Base-by-base conservation (phyloP, 176 grass and related monocot genomes). In the Neostapfia colusana region DNA sequence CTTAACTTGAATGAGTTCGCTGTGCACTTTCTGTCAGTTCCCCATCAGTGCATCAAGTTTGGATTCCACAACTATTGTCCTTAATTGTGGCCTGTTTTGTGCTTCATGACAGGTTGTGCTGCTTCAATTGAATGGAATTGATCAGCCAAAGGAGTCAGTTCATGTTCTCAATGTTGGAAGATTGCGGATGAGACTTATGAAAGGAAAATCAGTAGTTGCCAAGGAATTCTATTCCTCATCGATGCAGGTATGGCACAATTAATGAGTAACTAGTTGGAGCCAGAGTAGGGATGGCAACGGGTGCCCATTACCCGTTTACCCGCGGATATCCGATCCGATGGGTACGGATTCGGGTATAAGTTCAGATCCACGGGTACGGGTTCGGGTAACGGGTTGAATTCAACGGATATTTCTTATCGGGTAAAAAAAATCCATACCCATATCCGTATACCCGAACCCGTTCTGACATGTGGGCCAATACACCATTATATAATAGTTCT, bases 161-260 rank as follows among this genome's bases (percentile, higher is more conserved):
- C 84, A 96, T 74, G 84, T 89, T 46, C 82, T 96, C 63, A 77
- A 90, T 80, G 70, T 96, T 4, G 93, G 93, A 45, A 96, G 70
- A 67, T 60, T 96, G 57, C 83, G 89, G 60, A 90, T 96, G 69
- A 90, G 88, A 49, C 93, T 96, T 80, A 76, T 43, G 48, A 90
- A 86, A 88, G 93, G 87, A 13, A 96, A 90, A 45, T 49, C 79
- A 3, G 85, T 92, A 56, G 60, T 92, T 36, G 84, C 89, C 68
- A 92, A 89, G 76, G 93, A 96, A 87, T 96, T 92, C 75, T 96
- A 96, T 84, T 96, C 89, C 12, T 87, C 93, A 20, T 82, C 84
- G 25, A 96, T 96, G 93, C 89, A 96, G 93, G 93, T 96, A 80
- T 35, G 75, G 8, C 51, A 37, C 40, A 61, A 16, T 39, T 5